Percentiles rank a stretch among this genome's conserved stretches.
These are phyloP conservation scores for Clonostachys solani DNA, from an alignment of 2,329 filamentous ascomycete species.

Conservation along the genomic window DNA sequence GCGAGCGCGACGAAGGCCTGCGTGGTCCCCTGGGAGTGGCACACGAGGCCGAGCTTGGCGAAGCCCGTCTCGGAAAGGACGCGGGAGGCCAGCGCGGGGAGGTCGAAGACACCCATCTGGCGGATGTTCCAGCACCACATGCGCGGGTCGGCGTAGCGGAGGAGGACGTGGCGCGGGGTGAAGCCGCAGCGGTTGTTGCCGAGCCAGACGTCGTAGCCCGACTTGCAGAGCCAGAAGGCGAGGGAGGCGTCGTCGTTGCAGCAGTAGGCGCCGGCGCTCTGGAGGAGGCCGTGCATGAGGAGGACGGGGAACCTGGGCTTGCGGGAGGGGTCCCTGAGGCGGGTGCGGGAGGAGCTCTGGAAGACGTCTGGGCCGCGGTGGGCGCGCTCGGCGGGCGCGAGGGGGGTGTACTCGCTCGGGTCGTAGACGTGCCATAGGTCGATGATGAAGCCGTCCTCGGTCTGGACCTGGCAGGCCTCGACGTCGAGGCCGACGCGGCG, in stretches of 20 bases:
- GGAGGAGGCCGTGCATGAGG: constrained; percentile 82
- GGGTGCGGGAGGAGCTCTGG: constrained; percentile 25
- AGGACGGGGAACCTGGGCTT: constrained; percentile 75
- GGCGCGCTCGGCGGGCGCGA: constrained; percentile 43
- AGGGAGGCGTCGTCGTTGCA: constrained; percentile 85
- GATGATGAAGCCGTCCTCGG: constrained; percentile 90
- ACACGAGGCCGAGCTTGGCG: constrained; percentile 74
- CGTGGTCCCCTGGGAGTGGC: constrained; percentile 88
- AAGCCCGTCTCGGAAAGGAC: constrained; percentile 82
- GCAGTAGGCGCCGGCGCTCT: constrained; percentile 85
- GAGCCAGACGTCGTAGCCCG: constrained; percentile 92
- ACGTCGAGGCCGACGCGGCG: constrained; percentile 81
- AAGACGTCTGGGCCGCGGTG: constrained; percentile 60
- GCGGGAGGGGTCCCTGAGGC: constrained; percentile 31
- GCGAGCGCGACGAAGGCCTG: constrained; percentile 84
- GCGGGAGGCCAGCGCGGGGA: constrained; percentile 74
- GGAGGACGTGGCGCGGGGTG: constrained; percentile 66
- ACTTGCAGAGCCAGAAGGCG: constrained; percentile 88
- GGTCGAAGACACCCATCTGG: constrained; percentile 87
- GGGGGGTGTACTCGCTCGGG: constrained; percentile 63
- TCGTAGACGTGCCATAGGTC: constrained; percentile 88
- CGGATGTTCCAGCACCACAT: constrained; percentile 98
- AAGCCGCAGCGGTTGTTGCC: constrained; percentile 92
- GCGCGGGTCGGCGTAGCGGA: constrained; percentile 72
- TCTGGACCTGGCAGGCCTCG: constrained; percentile 80